Evolutionary conservation across 768 basidiomycete genomes (phyloP).

Genomic region (Amanita molliuscula): DNA sequence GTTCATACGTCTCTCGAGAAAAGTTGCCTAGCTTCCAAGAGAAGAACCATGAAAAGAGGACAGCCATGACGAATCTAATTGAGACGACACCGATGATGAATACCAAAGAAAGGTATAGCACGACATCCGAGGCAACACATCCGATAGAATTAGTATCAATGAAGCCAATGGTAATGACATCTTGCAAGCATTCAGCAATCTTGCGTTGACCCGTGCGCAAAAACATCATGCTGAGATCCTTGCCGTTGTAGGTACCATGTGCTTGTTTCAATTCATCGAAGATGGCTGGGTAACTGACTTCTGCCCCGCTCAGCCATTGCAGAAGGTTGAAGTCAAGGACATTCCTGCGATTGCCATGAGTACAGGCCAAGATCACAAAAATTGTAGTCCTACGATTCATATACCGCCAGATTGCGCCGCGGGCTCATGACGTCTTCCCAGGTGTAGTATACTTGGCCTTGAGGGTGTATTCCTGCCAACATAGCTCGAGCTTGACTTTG

Average conservation of each 20-base stretch:
- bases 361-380: background rate
- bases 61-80: conserved; percentile 94
- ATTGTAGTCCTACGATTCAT: conserved; percentile 63
- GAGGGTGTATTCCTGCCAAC: conserved; percentile 38
- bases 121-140: conserved; percentile 90
- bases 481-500: conserved; percentile 38
- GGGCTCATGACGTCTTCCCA: conserved; percentile 76
- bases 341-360: conserved; percentile 31
- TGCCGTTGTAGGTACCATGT: conserved; percentile 67
- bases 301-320: conserved; percentile 69
- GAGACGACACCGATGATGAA: conserved; percentile 97
- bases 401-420: conserved; percentile 81
- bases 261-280: conserved; percentile 69
- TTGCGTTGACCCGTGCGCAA: conserved; percentile 58
- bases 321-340: conserved; percentile 88
- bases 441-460: conserved; percentile 88
- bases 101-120: conserved; percentile 88
- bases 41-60: conserved; percentile 96
- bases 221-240: conserved; percentile 83
- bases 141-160: conserved; percentile 93
- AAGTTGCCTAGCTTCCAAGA: conserved; percentile 94
- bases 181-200: conserved; percentile 75
- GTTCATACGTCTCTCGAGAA: conserved; percentile 84
- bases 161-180: conserved; percentile 82
- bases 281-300: conserved; percentile 74